Percentiles rank a stretch among this genome's conserved stretches.
Evolutionary conservation across 176 grass and related monocot genomes (phyloP).

Genomic region (Hsuehochloa calcarea): DNA sequence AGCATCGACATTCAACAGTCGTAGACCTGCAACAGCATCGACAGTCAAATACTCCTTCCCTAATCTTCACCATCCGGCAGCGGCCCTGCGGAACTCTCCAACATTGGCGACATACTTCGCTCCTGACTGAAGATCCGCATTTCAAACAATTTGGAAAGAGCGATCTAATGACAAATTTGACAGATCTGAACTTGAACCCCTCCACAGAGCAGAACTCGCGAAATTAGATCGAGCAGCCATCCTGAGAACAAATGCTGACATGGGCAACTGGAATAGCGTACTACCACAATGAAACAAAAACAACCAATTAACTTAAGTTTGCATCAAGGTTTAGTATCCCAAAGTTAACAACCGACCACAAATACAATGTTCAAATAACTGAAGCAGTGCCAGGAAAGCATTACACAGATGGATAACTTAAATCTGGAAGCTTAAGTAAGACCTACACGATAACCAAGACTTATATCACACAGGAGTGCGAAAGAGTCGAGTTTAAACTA

Average conservation of each 20-base stretch:
- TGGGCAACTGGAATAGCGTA: background rate
- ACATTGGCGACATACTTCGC: background rate
- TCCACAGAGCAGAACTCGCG: background rate
- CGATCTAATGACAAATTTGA: background rate
- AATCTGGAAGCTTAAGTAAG: constrained; percentile 33
- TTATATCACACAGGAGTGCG: constrained; percentile 4
- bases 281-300: constrained; percentile 8
- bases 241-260: background rate
- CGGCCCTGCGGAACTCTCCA: background rate
- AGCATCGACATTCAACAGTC: background rate
- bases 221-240: background rate
- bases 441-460: constrained; percentile 31
- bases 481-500: constrained; percentile 40
- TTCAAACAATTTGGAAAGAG: background rate
- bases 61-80: background rate
- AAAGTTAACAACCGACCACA: constrained; percentile 26
- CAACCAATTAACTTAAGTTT: constrained; percentile 23
- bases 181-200: background rate
- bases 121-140: background rate
- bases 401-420: constrained; percentile 30
- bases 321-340: constrained; percentile 16
- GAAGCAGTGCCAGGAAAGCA: constrained; percentile 30
- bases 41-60: background rate
- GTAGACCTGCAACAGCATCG: background rate
- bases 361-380: constrained; percentile 25